Evolutionary conservation across 129 eudicot genomes (phyloP).

Genomic region (Pulicaria dysenterica): DNA sequence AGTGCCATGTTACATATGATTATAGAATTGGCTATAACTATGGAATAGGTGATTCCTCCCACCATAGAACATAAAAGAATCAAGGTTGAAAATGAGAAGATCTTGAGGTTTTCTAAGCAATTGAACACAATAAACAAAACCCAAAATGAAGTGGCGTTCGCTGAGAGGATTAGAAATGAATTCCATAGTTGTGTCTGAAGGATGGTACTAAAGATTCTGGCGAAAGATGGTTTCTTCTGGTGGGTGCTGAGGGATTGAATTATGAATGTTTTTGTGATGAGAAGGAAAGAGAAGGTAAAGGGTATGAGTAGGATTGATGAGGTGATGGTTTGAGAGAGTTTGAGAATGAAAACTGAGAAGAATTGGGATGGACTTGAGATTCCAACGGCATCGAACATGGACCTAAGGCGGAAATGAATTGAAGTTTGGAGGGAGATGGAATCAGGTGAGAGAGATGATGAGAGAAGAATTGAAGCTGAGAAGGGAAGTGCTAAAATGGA

Average conservation of each 20-base stretch:
- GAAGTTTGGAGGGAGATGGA: constrained; percentile 42
- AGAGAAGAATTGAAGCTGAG: constrained; percentile 54
- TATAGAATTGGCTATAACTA: constrained; percentile 60
- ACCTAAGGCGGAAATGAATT: constrained; percentile 44
- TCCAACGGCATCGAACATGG: constrained; percentile 52
- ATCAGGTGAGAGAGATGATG: constrained; percentile 43
- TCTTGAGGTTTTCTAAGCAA: constrained; percentile 37
- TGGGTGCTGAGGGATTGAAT: constrained; percentile 42
- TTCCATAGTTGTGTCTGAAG: constrained; percentile 73
- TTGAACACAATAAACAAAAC: constrained; percentile 52
- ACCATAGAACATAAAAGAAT: constrained; percentile 36
- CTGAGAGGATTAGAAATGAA: constrained; percentile 56
- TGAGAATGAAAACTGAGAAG: constrained; percentile 47
- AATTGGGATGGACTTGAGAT: constrained; percentile 49
- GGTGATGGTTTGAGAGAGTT: constrained; percentile 74
- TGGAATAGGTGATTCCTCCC: constrained; percentile 56
- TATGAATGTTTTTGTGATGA: constrained; percentile 59
- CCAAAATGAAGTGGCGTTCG: constrained; percentile 66
- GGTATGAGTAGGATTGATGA: constrained; percentile 56
- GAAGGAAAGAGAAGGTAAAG: constrained; percentile 68
- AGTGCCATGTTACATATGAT: constrained; percentile 55
- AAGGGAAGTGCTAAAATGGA: constrained; percentile 60
- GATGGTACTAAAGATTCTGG: constrained; percentile 43
- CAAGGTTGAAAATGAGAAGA: constrained; percentile 30
- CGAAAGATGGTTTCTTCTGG: constrained; percentile 25